Conservation (phyloP, 2,329 filamentous ascomycete species). For the Xylaria sp. region DNA sequence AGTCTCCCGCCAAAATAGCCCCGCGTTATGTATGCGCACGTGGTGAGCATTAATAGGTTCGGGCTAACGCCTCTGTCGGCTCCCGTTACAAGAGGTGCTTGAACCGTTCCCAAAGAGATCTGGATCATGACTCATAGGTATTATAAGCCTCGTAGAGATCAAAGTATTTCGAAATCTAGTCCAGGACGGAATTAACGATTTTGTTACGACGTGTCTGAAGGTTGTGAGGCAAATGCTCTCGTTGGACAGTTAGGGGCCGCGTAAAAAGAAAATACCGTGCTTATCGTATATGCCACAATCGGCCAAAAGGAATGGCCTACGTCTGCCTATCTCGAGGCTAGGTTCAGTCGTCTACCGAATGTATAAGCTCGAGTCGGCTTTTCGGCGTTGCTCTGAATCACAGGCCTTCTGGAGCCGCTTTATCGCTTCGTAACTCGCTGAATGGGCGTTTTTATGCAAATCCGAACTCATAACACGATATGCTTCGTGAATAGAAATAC, state of each 20-base stretch:
- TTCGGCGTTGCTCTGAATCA: neutral
- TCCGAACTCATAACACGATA: conserved; percentile 6
- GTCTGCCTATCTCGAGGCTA: neutral
- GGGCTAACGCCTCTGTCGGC: conserved; percentile 4
- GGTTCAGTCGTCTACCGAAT: neutral
- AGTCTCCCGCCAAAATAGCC: neutral
- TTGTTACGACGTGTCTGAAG: neutral
- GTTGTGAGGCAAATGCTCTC: neutral
- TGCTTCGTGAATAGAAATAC: neutral
- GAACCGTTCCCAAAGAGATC: neutral
- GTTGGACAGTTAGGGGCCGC: neutral
- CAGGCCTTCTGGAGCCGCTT: neutral
- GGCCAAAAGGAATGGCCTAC: neutral
- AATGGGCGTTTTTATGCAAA: conserved; percentile 10
- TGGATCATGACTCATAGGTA: neutral
- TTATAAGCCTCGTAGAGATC: neutral
- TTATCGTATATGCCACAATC: conserved; percentile 27
- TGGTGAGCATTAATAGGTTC: conserved; percentile 7
- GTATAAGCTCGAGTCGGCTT: neutral
- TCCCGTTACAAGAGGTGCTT: neutral
- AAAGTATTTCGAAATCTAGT: neutral
- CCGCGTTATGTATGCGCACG: conserved; percentile 1
- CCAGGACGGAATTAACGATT: neutral
- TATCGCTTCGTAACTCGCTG: neutral
- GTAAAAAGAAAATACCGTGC: neutral